A percentile compares a stretch with the other conserved stretches of the same genome.
These are phyloP conservation scores for Mycena galericulata DNA, from an alignment of 768 basidiomycete genomes.

Conservation along the genomic window DNA sequence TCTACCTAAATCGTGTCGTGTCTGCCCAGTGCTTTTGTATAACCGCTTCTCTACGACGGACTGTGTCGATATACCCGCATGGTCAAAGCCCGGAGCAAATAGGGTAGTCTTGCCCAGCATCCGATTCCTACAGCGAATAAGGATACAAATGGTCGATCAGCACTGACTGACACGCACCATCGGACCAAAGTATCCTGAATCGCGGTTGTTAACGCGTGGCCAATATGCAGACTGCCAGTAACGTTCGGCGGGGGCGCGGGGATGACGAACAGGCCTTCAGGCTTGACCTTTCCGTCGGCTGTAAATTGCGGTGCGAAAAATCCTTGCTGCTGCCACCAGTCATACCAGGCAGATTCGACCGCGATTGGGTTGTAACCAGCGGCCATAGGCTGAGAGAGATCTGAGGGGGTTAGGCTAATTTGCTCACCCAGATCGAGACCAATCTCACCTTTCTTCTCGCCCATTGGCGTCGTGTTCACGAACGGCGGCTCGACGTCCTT, in stretches of 20 bases:
- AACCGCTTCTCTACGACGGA: conserved; percentile 96
- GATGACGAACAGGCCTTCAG: conserved; percentile 83
- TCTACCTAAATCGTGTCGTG: conserved; percentile 94
- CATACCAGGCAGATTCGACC: conserved; percentile 96
- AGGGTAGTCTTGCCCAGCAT: conserved; percentile 94
- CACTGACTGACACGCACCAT: conserved; percentile 66
- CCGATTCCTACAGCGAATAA: conserved; percentile 74
- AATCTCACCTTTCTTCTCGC: conserved; percentile 90
- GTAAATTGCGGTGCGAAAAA: conserved; percentile 86
- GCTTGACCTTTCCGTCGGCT: conserved; percentile 66
- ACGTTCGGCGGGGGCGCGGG: conserved; percentile 96
- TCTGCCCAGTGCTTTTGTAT: conserved; percentile 84
- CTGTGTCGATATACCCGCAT: conserved; percentile 98
- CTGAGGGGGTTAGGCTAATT: conserved; percentile 52
- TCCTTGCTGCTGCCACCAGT: conserved; percentile 95
- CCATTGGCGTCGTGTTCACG: conserved; percentile 89
- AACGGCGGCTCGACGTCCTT: conserved; percentile 79
- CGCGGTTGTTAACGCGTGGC: conserved; percentile 91
- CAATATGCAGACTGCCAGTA: conserved; percentile 95
- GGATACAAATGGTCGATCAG: not conserved
- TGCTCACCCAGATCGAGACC: not conserved
- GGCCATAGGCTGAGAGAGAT: conserved; percentile 89
- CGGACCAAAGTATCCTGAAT: conserved; percentile 92
- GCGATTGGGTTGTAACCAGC: conserved; percentile 95
- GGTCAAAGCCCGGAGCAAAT: conserved; percentile 96